Evolutionary conservation across 164 flowering plant species (phyloP).

Genomic region (Magnolia changhungtana): DNA sequence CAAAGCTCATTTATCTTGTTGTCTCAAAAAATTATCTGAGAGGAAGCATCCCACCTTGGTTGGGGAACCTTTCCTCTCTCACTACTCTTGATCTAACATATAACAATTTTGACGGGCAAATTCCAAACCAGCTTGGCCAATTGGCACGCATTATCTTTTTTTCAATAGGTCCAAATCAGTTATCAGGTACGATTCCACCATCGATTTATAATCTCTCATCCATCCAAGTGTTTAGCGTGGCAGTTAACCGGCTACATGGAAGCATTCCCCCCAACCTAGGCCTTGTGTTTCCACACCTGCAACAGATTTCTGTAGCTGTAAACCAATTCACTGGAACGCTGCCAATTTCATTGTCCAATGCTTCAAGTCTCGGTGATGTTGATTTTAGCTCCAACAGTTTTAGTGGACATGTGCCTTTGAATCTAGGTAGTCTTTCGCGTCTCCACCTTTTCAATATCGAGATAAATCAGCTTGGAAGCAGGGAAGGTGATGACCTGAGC

Average conservation of each 20-base stretch:
- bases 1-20: too few species aligned
- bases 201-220: constrained; percentile 46
- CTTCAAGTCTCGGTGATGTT: neutral
- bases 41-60: too few species aligned
- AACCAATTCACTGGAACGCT: neutral
- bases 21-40: accelerated
- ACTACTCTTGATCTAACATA: too few species aligned
- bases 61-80: too few species aligned
- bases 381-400: neutral
- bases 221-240: constrained; percentile 22
- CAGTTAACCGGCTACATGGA: constrained; percentile 34
- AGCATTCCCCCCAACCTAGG: constrained; percentile 11
- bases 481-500: neutral
- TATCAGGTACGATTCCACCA: constrained; percentile 36
- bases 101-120: too few species aligned
- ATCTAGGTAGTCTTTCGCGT: neutral
- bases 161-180: constrained; percentile 28
- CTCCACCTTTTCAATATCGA: neutral
- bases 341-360: constrained; percentile 7
- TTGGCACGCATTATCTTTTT: constrained; percentile 7
- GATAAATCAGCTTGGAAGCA: neutral
- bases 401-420: constrained; percentile 3
- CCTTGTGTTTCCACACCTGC: constrained; percentile 25
- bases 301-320: neutral
- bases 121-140: constrained; percentile 1